Conservation (phyloP, 108 stramenopile genomes). For the Bacterosira constricta region DNA sequence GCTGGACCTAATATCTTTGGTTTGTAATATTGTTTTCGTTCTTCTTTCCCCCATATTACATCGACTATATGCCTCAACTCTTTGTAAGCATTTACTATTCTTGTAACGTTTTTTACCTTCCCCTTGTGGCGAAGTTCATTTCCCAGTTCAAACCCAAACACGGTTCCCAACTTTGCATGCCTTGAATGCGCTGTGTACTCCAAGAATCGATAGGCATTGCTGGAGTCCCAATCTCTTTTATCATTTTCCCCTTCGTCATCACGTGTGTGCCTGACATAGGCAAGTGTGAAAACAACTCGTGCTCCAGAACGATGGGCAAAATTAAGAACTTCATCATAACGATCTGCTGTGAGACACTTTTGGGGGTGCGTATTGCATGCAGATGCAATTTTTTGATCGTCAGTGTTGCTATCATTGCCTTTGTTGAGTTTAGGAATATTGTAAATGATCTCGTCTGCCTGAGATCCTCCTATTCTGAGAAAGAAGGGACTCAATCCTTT, state of each 20-base stretch:
- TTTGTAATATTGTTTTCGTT: no score
- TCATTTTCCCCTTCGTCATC: constrained; percentile 6
- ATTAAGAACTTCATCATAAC: constrained; percentile 32
- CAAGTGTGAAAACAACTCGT: constrained; percentile 38
- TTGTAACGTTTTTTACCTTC: constrained; percentile 30
- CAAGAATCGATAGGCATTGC: constrained; percentile 22
- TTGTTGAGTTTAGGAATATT: neutral
- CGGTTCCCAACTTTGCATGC: constrained; percentile 3
- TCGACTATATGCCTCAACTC: constrained; percentile 37
- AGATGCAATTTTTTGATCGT: neutral
- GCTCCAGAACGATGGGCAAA: constrained; percentile 29
- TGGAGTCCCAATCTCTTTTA: constrained; percentile 33
- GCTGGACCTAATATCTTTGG: constrained; percentile 38
- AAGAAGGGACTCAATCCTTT: constrained; percentile 20
- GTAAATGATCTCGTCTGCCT: constrained; percentile 33
- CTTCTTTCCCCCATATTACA: constrained; percentile 19
- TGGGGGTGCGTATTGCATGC: constrained; percentile 9
- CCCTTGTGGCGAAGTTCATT: constrained; percentile 38
- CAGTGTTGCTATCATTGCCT: neutral
- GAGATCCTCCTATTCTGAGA: constrained; percentile 35
- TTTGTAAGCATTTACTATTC: constrained; percentile 33
- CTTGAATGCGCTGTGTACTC: constrained; percentile 20
- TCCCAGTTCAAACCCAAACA: constrained; percentile 42
- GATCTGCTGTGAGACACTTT: constrained; percentile 18
- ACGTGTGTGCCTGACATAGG: constrained; percentile 31